Conservation (phyloP, 2,329 filamentous ascomycete species). For the Septoria petroselini region DNA sequence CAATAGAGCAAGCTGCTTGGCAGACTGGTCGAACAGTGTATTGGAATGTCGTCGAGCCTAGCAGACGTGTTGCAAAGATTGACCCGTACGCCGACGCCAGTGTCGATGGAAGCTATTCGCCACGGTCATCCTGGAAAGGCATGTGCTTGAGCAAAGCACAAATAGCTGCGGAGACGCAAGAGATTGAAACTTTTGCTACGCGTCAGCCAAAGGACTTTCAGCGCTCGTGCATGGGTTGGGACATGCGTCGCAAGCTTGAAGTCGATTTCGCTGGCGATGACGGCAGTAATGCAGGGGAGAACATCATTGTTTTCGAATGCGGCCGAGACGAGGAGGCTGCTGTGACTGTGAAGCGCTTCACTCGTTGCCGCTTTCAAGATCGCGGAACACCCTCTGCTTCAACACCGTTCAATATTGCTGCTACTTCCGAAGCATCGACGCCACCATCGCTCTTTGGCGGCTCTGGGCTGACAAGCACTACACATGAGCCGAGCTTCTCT, state of each 20-base stretch:
- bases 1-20: constrained; percentile 68
- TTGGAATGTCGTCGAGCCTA: constrained; percentile 78
- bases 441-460: constrained; percentile 53
- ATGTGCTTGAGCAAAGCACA: constrained; percentile 71
- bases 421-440: constrained; percentile 28
- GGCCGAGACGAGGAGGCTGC: constrained; percentile 61
- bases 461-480: constrained; percentile 37
- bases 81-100: constrained; percentile 70
- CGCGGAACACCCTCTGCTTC: constrained; percentile 17
- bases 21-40: constrained; percentile 70
- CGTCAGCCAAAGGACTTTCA: constrained; percentile 76
- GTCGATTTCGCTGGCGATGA: constrained; percentile 88
- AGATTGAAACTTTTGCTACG: constrained; percentile 73
- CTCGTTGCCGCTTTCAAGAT: constrained; percentile 50
- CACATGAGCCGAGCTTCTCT: constrained; percentile 32
- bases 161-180: constrained; percentile 69
- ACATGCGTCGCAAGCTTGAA: constrained; percentile 81
- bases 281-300: constrained; percentile 71
- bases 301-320: constrained; percentile 69
- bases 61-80: constrained; percentile 65
- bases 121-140: constrained; percentile 69
- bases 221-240: constrained; percentile 77
- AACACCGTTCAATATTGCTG: constrained; percentile 31
- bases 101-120: constrained; percentile 71
- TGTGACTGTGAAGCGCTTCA: constrained; percentile 56